phyloP scores from a whole-genome alignment of 179 eudicot species.

The Pouteria campechiana region DNA sequence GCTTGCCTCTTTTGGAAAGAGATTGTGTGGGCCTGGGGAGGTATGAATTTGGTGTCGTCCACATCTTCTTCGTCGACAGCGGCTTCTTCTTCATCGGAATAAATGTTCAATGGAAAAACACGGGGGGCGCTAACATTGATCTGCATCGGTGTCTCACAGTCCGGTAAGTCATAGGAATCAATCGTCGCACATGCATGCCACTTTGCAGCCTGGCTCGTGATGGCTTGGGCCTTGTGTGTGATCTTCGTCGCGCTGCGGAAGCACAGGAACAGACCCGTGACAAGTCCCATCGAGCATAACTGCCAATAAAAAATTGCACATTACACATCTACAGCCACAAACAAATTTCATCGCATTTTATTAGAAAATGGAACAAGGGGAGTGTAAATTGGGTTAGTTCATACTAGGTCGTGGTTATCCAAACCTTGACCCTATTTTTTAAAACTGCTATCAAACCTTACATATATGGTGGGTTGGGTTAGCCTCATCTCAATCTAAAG shows the following conservation, averaged over 20 bases:
- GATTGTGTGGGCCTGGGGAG: conserved; percentile 58
- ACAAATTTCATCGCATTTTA: too few species aligned
- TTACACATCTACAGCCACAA: background rate
- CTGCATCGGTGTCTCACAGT: conserved; percentile 34
- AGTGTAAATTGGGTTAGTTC: too few species aligned
- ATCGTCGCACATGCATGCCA: conserved; percentile 92
- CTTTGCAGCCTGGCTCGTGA: conserved; percentile 76
- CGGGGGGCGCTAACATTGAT: conserved; percentile 5
- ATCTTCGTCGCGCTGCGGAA: conserved; percentile 80
- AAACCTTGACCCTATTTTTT: too few species aligned
- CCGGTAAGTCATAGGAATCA: conserved; percentile 42
- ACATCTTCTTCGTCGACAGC: conserved; percentile 80
- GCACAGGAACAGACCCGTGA: conserved; percentile 65
- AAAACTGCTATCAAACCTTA: too few species aligned
- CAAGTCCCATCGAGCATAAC: conserved; percentile 68
- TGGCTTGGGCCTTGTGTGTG: conserved; percentile 84
- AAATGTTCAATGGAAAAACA: conserved; percentile 11
- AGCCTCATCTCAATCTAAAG: too few species aligned
- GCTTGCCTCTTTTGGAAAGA: conserved; percentile 93
- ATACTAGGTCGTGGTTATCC: too few species aligned
- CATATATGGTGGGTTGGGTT: too few species aligned
- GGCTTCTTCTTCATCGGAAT: conserved; percentile 52
- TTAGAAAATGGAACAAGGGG: too few species aligned
- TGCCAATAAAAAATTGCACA: conserved; percentile 9
- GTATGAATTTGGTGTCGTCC: conserved; percentile 57